Conservation (phyloP, 2,329 filamentous ascomycete species). For the Arthrobotrys megalospora region DNA sequence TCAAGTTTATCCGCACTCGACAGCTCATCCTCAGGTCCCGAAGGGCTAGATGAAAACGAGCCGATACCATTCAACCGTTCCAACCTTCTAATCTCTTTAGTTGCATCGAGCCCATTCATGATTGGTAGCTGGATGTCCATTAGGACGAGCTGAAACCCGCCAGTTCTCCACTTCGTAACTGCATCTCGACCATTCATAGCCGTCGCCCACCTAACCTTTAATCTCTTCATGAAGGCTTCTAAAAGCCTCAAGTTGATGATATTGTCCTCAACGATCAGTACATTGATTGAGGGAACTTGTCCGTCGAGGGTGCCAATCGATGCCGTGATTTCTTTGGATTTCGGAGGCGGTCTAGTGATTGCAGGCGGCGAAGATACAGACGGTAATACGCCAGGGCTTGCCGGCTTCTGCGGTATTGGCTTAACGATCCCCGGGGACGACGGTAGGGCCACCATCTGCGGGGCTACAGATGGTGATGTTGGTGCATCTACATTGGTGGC, state of each 20-base stretch:
- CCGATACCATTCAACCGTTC: conserved; percentile 94
- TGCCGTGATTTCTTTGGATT: conserved; percentile 66
- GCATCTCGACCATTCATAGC: conserved; percentile 95
- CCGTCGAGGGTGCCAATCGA: conserved; percentile 74
- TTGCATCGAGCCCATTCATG: conserved; percentile 95
- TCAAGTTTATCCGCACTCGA: conserved; percentile 74
- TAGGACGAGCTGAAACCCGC: conserved; percentile 93
- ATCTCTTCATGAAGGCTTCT: conserved; percentile 93
- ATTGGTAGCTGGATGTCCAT: conserved; percentile 99
- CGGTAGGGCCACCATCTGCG: conserved; percentile 56
- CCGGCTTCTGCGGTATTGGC: conserved; percentile 47
- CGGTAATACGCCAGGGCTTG: conserved; percentile 42
- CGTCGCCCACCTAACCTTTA: conserved; percentile 97
- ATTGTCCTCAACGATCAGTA: conserved; percentile 98
- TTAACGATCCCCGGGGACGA: conserved; percentile 51
- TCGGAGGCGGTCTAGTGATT: conserved; percentile 40
- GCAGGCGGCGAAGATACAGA: conserved; percentile 31
- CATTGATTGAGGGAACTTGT: conserved; percentile 93
- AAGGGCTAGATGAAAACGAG: conserved; percentile 80
- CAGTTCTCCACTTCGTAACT: conserved; percentile 90
- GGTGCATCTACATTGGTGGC: conserved; percentile 38
- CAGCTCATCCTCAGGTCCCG: conserved; percentile 69
- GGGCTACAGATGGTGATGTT: conserved; percentile 39
- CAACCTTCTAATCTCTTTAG: conserved; percentile 90
- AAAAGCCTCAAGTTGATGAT: conserved; percentile 95